Base-by-base conservation (phyloP, 106 monocot species). In the Acorus calamus region DNA sequence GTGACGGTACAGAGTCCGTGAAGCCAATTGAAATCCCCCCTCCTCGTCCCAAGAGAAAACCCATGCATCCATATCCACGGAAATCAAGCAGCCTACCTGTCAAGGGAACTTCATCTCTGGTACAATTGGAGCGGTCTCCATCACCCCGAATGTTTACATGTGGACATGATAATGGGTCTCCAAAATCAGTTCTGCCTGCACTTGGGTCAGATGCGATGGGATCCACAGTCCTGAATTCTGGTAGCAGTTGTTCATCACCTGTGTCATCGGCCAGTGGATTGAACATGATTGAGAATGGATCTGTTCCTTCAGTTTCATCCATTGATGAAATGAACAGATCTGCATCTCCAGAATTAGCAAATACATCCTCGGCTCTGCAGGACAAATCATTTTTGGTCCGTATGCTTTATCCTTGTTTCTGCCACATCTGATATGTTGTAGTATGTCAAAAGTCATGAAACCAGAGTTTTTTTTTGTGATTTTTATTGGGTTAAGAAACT, bases 11-110 rank as follows among this genome's bases (percentile, higher is more conserved):
- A 6, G 55, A 62, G 0, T 45, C 71, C 6, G 47, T 49, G 14
- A 76, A 85, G 45, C 62, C 74, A 4, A 75, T 86, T 11, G 83
- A 79, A 54, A 94, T 94, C 42, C 89, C 89, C 66, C 89, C 94
- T 67, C 86, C 94, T 62, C 69, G 94, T 2, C 94, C 89, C 8
- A 87, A 89, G 51, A 86, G 80, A 63, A 89, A 94, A 51, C 89
- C 84, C 4, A 11, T 61, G 11, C 86, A 80, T 50, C 94, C 94
- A 9, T 94, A 94, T 71, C 94, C 94, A 57, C 86, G 94, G 3
- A 94, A 94, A 48, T 60, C 68, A 51, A 70, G 68, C 2, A 42
- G 71, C 49, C 48, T 59, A 49, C 51, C 65, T 48, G 46, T 28
- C 6, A 73, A 72, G 2, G 69, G 53, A 49, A 59, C 63, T 0